Conservation (phyloP, 371 early-diverging fungal species). For the Mortierella sp. region DNA sequence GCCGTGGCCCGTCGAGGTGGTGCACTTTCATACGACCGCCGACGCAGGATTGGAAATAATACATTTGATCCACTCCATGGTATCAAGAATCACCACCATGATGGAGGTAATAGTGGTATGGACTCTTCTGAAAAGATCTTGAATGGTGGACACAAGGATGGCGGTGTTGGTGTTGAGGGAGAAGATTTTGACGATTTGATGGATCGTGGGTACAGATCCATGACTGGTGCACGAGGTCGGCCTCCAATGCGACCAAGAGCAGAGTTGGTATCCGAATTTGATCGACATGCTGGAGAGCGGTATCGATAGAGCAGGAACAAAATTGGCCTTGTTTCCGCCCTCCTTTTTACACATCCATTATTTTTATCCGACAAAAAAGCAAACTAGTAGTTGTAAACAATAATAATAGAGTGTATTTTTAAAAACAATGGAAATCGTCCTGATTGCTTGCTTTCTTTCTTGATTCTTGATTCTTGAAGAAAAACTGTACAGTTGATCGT, state of each 20-base stretch:
- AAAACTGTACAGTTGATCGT: too few relatives aligned
- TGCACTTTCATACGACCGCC: conserved; percentile 12
- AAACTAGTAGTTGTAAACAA: not conserved
- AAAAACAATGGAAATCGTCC: too few relatives aligned
- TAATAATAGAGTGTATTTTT: conserved; percentile 8
- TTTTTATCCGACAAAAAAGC: too few relatives aligned
- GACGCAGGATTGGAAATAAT: conserved; percentile 24
- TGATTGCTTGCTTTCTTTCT: too few relatives aligned
- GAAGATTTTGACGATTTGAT: conserved; percentile 29
- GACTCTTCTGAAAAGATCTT: not conserved
- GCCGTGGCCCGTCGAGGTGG: conserved; percentile 31
- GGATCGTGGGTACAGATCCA: conserved; percentile 44
- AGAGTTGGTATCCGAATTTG: conserved; percentile 38
- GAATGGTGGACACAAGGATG: not conserved
- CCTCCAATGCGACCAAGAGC: conserved; percentile 21
- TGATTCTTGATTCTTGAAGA: too few relatives aligned
- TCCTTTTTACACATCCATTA: too few relatives aligned
- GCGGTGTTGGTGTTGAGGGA: not conserved
- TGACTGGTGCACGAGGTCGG: conserved; percentile 33
- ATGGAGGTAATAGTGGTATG: not conserved
- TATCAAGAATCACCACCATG: not conserved
- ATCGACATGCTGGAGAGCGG: conserved; percentile 24
- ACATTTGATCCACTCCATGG: conserved; percentile 32
- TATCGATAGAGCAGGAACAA: conserved; percentile 17
- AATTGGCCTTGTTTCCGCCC: too few relatives aligned